Percentiles rank a stretch among this genome's conserved stretches.
These are phyloP conservation scores for Lactifluus rugatus DNA, from an alignment of 768 basidiomycete genomes.

Conservation along the genomic window DNA sequence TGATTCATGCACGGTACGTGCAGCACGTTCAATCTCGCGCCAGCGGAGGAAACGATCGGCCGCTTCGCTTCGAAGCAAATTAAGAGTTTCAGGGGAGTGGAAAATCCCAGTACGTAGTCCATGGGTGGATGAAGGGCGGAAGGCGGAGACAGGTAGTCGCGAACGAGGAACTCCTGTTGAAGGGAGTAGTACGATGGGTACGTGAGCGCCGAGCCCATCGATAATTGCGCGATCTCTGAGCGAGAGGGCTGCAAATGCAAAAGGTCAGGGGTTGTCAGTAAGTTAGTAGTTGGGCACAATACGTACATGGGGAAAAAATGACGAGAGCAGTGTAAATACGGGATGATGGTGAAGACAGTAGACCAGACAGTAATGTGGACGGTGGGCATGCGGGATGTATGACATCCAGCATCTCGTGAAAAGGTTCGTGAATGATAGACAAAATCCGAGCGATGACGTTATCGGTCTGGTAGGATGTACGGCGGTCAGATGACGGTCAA, in stretches of 20 bases:
- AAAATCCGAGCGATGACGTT: conserved; percentile 26
- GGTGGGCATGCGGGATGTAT: conserved; percentile 45
- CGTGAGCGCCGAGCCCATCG: conserved; percentile 39
- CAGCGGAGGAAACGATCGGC: conserved; percentile 62
- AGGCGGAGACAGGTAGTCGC: conserved; percentile 35
- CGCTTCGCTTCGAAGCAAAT: conserved; percentile 50
- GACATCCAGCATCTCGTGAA: conserved; percentile 42
- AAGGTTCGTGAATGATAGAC: conserved; percentile 45
- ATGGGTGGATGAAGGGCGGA: conserved; percentile 41
- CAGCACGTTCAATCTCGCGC: conserved; percentile 57
- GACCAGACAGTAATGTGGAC: conserved; percentile 38
- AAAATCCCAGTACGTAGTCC: conserved; percentile 53
- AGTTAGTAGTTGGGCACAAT: background rate
- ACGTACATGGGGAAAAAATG: conserved; percentile 36
- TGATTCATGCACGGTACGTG: conserved; percentile 33
- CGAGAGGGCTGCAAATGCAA: background rate
- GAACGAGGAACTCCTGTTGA: conserved; percentile 3
- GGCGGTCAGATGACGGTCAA: background rate
- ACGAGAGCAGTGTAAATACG: conserved; percentile 55
- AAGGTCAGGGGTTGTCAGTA: background rate
- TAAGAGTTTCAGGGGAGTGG: conserved; percentile 51
- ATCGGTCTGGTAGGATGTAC: conserved; percentile 13
- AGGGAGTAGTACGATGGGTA: conserved; percentile 50
- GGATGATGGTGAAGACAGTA: conserved; percentile 48
- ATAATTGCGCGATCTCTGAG: conserved; percentile 28